Percentiles rank a stretch among this genome's conserved stretches.
Evolutionary conservation across 225 moss, liverwort and hornwort genomes (phyloP).

Genomic region (Physcomitrellopsis africana): DNA sequence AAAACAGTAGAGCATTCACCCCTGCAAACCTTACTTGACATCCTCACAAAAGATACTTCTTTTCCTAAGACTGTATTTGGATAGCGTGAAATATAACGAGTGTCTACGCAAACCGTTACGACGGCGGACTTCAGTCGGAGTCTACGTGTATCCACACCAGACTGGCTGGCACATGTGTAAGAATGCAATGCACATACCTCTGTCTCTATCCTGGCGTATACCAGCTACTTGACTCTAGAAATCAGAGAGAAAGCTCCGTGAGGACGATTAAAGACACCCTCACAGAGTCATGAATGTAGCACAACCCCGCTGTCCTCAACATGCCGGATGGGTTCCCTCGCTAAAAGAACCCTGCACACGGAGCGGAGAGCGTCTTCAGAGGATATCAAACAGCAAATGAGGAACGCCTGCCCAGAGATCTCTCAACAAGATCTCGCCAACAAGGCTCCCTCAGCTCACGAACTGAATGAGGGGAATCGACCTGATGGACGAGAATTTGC

Average conservation of each 20-base stretch:
- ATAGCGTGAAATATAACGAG: no score
- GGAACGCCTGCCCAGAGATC: no score
- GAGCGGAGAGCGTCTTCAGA: not conserved
- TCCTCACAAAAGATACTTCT: no score
- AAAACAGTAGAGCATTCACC: no score
- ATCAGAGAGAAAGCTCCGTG: not conserved
- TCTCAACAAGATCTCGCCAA: no score
- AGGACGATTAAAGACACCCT: not conserved
- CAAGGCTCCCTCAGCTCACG: not conserved
- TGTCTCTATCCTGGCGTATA: not conserved
- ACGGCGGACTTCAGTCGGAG: not conserved
- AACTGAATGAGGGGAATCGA: constrained; percentile 2
- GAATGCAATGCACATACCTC: constrained; percentile 10
- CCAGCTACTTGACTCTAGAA: not conserved
- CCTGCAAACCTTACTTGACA: no score
- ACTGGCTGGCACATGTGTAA: not conserved
- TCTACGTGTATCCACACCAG: not conserved
- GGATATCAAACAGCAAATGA: not conserved
- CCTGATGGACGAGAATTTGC: not conserved
- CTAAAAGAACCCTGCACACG: not conserved
- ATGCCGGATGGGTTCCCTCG: not conserved
- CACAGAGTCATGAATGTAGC: constrained; percentile 9
- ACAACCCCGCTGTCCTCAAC: not conserved
- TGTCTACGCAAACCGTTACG: not conserved
- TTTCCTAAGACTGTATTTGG: no score